Percentiles rank a stretch among this genome's conserved stretches.
Conservation (phyloP, 169 alveolate genomes). For the Perkinsus marinus region DNA sequence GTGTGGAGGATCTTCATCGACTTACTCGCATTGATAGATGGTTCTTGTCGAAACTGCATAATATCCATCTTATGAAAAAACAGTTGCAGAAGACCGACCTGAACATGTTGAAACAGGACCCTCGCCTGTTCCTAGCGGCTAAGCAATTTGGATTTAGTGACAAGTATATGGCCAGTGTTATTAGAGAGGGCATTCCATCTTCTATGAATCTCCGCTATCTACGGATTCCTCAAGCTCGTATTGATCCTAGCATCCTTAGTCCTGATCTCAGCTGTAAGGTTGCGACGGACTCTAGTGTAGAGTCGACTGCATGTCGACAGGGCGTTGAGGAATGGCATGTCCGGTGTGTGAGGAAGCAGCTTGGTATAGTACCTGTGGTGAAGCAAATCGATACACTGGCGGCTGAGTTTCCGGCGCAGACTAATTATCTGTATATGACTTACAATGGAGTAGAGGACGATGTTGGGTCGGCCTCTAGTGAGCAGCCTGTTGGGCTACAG, state of each 20-base stretch:
- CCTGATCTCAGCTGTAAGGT: slow-evolving; percentile 5
- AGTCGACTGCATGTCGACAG: neutral
- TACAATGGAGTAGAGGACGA: slow-evolving; percentile 59
- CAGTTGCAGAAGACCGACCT: slow-evolving; percentile 7
- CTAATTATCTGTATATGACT: slow-evolving; percentile 65
- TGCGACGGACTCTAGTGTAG: neutral
- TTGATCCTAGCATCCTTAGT: neutral
- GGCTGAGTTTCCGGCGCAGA: slow-evolving; percentile 70
- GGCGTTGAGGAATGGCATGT: slow-evolving; percentile 41
- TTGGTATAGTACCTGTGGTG: slow-evolving; percentile 43
- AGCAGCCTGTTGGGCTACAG: neutral
- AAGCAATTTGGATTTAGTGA: slow-evolving; percentile 17
- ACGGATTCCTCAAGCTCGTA: neutral
- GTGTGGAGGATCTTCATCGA: slow-evolving; percentile 48
- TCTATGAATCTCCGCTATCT: neutral
- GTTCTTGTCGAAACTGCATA: slow-evolving; percentile 56
- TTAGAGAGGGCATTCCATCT: neutral
- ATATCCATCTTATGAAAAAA: slow-evolving; percentile 30
- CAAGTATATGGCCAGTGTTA: slow-evolving; percentile 9
- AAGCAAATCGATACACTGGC: slow-evolving; percentile 71
- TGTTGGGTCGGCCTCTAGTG: slow-evolving; percentile 41
- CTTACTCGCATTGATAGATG: slow-evolving; percentile 52
- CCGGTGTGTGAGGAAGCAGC: slow-evolving; percentile 31
- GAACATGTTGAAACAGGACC: neutral
- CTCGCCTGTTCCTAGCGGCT: slow-evolving; percentile 5